These are phyloP conservation scores for Pseudognaphalium luteoalbum DNA, from an alignment of 129 eudicot genomes.

Conservation along the genomic window DNA sequence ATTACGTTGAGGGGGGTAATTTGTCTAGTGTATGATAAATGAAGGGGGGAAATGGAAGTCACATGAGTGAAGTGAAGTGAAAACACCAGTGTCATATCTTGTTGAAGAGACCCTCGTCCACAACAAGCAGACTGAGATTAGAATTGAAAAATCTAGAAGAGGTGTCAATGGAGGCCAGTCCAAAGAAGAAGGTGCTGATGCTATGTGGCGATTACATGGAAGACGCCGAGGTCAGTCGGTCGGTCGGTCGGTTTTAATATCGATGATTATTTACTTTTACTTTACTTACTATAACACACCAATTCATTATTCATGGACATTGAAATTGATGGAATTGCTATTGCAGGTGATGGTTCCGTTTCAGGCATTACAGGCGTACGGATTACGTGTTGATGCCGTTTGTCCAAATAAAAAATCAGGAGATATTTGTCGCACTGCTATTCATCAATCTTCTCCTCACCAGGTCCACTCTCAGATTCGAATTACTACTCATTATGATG, in stretches of 20 bases:
- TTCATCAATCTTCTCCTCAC: slow-evolving; percentile 47
- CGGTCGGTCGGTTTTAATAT: neutral
- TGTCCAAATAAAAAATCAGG: slow-evolving; percentile 90
- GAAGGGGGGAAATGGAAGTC: too few relatives aligned
- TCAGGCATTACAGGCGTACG: slow-evolving; percentile 85
- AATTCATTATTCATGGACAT: neutral
- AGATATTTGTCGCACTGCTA: slow-evolving; percentile 84
- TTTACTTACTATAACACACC: neutral
- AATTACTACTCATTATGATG: neutral
- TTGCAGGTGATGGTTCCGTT: slow-evolving; percentile 93
- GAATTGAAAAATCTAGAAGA: neutral
- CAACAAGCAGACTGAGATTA: too few relatives aligned
- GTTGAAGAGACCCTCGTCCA: too few relatives aligned
- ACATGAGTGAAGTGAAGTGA: too few relatives aligned
- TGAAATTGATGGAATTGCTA: neutral
- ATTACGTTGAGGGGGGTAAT: too few relatives aligned
- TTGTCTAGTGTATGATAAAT: too few relatives aligned
- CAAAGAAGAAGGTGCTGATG: slow-evolving; percentile 57
- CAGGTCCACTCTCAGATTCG: slow-evolving; percentile 45
- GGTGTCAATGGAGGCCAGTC: slow-evolving; percentile 35
- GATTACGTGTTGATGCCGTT: slow-evolving; percentile 86
- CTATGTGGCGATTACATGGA: slow-evolving; percentile 93
- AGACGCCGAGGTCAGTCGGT: slow-evolving; percentile 65
- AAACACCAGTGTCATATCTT: too few relatives aligned
- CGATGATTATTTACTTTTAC: neutral